Evolutionary conservation across 31 red algal genomes (phyloP).

Genomic region (Odonthalia washingtoniensis): DNA sequence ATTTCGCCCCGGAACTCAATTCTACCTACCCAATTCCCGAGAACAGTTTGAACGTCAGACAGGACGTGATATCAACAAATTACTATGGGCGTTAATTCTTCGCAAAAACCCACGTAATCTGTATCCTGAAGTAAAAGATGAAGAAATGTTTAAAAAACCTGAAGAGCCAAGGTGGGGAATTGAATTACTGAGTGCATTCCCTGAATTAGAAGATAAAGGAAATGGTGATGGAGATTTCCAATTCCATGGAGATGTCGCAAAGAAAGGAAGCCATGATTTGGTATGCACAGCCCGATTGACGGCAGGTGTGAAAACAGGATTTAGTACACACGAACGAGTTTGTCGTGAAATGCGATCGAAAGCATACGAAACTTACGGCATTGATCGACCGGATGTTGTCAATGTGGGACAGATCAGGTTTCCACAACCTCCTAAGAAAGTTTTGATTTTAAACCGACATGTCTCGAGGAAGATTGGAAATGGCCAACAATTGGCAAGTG

Average conservation of each 20-base stretch:
- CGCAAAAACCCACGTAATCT: slow-evolving; percentile 16
- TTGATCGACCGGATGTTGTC: too few species aligned
- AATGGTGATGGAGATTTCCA: too few species aligned
- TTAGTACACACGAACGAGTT: too few species aligned
- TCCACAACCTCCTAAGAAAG: too few species aligned
- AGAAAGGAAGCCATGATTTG: slow-evolving; percentile 3
- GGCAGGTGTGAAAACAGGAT: slow-evolving; percentile 29
- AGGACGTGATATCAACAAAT: slow-evolving; percentile 23
- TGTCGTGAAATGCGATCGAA: too few species aligned
- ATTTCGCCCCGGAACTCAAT: slow-evolving; percentile 7
- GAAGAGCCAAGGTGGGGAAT: neutral
- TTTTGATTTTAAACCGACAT: too few species aligned
- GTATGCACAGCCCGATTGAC: slow-evolving; percentile 53
- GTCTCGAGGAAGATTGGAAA: too few species aligned
- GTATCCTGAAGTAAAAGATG: slow-evolving; percentile 9
- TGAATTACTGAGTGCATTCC: slow-evolving; percentile 29
- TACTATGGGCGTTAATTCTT: slow-evolving; percentile 36
- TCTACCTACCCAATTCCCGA: slow-evolving; percentile 50
- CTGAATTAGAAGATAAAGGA: neutral
- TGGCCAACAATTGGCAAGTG: too few species aligned
- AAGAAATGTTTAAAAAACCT: neutral
- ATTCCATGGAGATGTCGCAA: slow-evolving; percentile 25
- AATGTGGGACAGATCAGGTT: too few species aligned
- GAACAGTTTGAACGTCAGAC: slow-evolving; percentile 54
- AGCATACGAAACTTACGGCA: too few species aligned